These are phyloP conservation scores for Polyporus tsugae DNA, from an alignment of 1,284 basidiomycete species.

Conservation along the genomic window DNA sequence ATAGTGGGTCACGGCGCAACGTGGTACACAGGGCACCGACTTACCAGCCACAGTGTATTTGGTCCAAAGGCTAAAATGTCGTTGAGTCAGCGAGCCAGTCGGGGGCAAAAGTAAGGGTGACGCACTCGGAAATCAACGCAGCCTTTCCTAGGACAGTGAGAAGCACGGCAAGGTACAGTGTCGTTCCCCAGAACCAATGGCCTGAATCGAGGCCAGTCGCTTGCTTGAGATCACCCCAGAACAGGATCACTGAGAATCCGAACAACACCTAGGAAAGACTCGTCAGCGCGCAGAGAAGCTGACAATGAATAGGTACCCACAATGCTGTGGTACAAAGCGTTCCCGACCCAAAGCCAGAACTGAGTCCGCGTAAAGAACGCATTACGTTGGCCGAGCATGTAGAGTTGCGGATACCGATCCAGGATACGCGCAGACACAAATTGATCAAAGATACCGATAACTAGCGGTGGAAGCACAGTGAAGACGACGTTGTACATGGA, in stretches of 20 bases:
- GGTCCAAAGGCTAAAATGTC: slow-evolving; percentile 86
- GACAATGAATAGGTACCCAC: slow-evolving; percentile 55
- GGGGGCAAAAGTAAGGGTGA: slow-evolving; percentile 29
- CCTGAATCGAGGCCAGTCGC: slow-evolving; percentile 85
- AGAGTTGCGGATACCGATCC: slow-evolving; percentile 97
- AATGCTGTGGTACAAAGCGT: slow-evolving; percentile 94
- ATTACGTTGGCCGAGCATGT: slow-evolving; percentile 91
- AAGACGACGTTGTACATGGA: slow-evolving; percentile 94
- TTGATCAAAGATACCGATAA: slow-evolving; percentile 98
- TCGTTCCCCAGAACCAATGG: slow-evolving; percentile 99
- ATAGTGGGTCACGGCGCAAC: slow-evolving; percentile 22
- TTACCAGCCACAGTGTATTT: slow-evolving; percentile 94
- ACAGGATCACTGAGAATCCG: slow-evolving; percentile 89
- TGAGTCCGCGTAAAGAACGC: slow-evolving; percentile 91
- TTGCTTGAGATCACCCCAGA: slow-evolving; percentile 91
- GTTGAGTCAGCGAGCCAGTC: slow-evolving; percentile 1
- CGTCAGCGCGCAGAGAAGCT: neutral
- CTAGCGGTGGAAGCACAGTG: slow-evolving; percentile 94
- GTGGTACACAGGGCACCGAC: slow-evolving; percentile 22
- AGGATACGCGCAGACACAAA: slow-evolving; percentile 97
- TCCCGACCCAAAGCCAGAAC: slow-evolving; percentile 96
- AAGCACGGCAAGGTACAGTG: slow-evolving; percentile 91
- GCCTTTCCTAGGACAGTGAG: slow-evolving; percentile 98
- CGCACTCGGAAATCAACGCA: slow-evolving; percentile 95
- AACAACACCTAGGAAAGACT: slow-evolving; percentile 71